These are phyloP conservation scores for Russula dissimulans DNA, from an alignment of 768 basidiomycete species.

Conservation along the genomic window DNA sequence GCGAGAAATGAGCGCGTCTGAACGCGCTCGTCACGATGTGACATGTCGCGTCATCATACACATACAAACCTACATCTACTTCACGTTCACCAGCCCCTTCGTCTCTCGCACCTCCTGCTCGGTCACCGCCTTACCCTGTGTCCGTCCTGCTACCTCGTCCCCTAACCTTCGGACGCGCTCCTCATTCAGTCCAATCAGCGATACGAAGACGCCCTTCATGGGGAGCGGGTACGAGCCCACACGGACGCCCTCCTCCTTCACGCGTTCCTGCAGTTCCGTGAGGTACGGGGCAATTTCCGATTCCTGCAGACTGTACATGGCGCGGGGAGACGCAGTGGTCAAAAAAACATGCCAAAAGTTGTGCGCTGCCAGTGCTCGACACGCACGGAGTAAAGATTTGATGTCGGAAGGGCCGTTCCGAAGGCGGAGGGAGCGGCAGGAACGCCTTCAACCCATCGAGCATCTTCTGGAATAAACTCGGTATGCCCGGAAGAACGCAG, in stretches of 20 bases:
- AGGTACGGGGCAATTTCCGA: constrained; percentile 84
- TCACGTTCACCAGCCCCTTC: constrained; percentile 26
- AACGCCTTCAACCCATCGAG: constrained; percentile 62
- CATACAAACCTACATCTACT: too few species aligned
- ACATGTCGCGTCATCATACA: neutral
- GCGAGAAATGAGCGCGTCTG: neutral
- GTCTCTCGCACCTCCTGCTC: constrained; percentile 57
- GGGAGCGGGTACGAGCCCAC: constrained; percentile 71
- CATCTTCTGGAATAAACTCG: constrained; percentile 74
- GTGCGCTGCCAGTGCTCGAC: neutral
- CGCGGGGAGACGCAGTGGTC: neutral
- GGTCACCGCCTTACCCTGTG: constrained; percentile 48
- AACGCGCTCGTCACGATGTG: constrained; percentile 20
- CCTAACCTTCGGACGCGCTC: constrained; percentile 46
- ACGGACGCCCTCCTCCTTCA: constrained; percentile 67
- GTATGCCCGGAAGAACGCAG: constrained; percentile 89
- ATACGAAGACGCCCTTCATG: constrained; percentile 52
- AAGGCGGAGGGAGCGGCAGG: constrained; percentile 68
- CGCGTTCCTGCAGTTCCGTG: constrained; percentile 62
- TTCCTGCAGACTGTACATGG: constrained; percentile 50
- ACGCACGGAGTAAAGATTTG: constrained; percentile 77
- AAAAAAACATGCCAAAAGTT: constrained; percentile 7
- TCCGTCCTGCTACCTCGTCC: constrained; percentile 50
- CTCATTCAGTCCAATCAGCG: constrained; percentile 42
- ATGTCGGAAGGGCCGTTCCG: constrained; percentile 65